Evolutionary conservation across 306 rosid species (phyloP), one percentile per base, ranked within the genome.

Genomic region (Gynostemma pentaphyllum): DNA sequence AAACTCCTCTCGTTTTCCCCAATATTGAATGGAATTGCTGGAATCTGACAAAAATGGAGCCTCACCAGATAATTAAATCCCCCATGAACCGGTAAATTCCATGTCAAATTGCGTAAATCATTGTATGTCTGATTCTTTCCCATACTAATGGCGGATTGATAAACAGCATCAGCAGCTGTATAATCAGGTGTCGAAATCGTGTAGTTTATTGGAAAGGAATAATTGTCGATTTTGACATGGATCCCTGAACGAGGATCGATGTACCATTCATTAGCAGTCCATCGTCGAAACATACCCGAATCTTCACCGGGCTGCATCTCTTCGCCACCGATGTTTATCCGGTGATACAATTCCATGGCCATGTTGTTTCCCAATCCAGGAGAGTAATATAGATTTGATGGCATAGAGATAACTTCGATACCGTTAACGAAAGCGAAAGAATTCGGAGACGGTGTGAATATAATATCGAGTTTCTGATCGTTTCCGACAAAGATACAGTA

Each of bases 351-450:
- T 39, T 72, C 71, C 27, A 79, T 36, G 36, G 74, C 84, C 6
- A 45, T 65, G 60, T 2, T 9, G 8, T 72, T 72, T 5, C 0
- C 29, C 30, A 45, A 41, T 9, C 40, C 9, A 0, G 9, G 2
- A n/a, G 53, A 32, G 68, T 80, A 79, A 67, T 84, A 90, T 1
- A 90, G 84, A 30, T 76, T 19, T 12, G 53, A 13, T 1, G 97
- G 97, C 94, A 87, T 84, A 52, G 97, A 87, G 1, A 90, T 39
- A 1, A 90, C 60, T 48, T 90, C 94, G 15, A 90, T 87, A 61
- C 90, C 95, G 8, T 86, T 89, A 16, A 89, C 39, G 52, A 90
- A 90, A 44, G 83, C 94, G 30, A 71, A 84, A 0, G 78, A 64
- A 9, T 70, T 47, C 34, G 61, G 53, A 57, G 39, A 57, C 15